Evolutionary conservation across 495 filamentous ascomycete genomes (phyloP), one percentile per base, ranked within the genome.

Genomic region (Mycothermus thermophilus): DNA sequence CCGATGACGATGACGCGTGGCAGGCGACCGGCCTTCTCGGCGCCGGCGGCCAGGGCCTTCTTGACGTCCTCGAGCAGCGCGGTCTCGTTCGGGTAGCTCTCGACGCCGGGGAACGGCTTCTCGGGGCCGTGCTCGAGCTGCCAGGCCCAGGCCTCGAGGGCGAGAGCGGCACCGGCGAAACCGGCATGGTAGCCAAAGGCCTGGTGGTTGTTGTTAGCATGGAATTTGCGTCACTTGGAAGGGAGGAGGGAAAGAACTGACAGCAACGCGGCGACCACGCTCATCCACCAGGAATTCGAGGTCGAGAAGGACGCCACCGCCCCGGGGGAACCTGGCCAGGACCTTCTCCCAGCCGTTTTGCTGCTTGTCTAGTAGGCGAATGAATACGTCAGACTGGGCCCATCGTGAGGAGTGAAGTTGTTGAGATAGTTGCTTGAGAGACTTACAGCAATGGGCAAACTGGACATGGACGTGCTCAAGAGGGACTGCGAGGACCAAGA

Each of bases 221-320:
- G n/a, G n/a, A n/a, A n/a, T n/a, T n/a, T n/a, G n/a, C n/a, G n/a
- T n/a, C n/a, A n/a, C n/a, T n/a, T n/a, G n/a, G n/a, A n/a, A n/a
- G n/a, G n/a, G n/a, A n/a, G n/a, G n/a, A n/a, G n/a, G n/a, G 24
- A 13, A 19, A 30, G 2, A 27, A 43, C 50, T 27, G 8, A 53
- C 70, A 12, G 87, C 86, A 27, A 96, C 81, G 51, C 88, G 67
- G 30, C 84, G 67, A n/a, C 83, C 80, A 29, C 52, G 66, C 21
- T 71, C 71, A 44, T 93, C 82, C 52, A 75, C 72, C n/a, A 95
- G 63, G 58, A 95, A 95, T 52, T 97, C 88, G 35, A 97, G 67
- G 46, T 97, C 88, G 29, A 86, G 70, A 16, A 97, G 73, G 7
- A 72, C 80, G 32, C 88, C 88, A 29, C 77, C 79, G 20, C 87